Evolutionary conservation across 371 early-diverging fungal species (phyloP).

Genomic region (Mortierella polycephala): DNA sequence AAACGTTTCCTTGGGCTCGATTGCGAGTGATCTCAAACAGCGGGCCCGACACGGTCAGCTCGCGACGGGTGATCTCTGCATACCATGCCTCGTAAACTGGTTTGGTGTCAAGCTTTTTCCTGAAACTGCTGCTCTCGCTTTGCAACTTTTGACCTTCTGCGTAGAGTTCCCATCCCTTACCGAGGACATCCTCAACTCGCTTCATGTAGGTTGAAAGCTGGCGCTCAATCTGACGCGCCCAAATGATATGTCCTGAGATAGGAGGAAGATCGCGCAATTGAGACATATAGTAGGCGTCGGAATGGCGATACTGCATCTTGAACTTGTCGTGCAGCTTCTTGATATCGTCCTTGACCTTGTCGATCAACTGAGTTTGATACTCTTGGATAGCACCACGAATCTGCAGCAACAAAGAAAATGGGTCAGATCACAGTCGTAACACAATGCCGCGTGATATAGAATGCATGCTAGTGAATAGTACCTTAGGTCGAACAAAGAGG

Average conservation of each 20-base stretch:
- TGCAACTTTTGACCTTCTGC: slow-evolving; percentile 96
- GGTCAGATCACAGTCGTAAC: too few relatives aligned
- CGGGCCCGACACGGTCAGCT: slow-evolving; percentile 89
- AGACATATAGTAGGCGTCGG: slow-evolving; percentile 90
- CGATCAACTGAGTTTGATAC: slow-evolving; percentile 97
- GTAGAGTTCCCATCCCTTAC: slow-evolving; percentile 97
- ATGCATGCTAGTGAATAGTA: slow-evolving; percentile 13
- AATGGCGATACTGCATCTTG: slow-evolving; percentile 90
- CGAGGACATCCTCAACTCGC: slow-evolving; percentile 97
- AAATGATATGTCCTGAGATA: slow-evolving; percentile 94
- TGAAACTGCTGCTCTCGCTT: slow-evolving; percentile 91
- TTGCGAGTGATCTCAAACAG: slow-evolving; percentile 92
- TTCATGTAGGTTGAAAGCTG: slow-evolving; percentile 96
- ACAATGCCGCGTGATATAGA: neutral
- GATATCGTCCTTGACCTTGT: slow-evolving; percentile 97
- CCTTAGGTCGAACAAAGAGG: slow-evolving; percentile 96
- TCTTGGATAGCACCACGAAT: slow-evolving; percentile 99
- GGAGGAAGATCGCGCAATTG: slow-evolving; percentile 94
- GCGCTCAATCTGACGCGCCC: slow-evolving; percentile 98
- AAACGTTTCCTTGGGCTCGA: slow-evolving; percentile 79
- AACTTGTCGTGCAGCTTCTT: slow-evolving; percentile 95
- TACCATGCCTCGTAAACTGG: slow-evolving; percentile 94
- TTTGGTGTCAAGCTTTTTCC: slow-evolving; percentile 91
- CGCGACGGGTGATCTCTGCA: slow-evolving; percentile 85
- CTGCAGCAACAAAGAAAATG: slow-evolving; percentile 38